Evolutionary conservation across 2,329 filamentous ascomycete genomes (phyloP), one percentile per base, ranked within the genome.

Genomic region (Paecilomyces variotii): DNA sequence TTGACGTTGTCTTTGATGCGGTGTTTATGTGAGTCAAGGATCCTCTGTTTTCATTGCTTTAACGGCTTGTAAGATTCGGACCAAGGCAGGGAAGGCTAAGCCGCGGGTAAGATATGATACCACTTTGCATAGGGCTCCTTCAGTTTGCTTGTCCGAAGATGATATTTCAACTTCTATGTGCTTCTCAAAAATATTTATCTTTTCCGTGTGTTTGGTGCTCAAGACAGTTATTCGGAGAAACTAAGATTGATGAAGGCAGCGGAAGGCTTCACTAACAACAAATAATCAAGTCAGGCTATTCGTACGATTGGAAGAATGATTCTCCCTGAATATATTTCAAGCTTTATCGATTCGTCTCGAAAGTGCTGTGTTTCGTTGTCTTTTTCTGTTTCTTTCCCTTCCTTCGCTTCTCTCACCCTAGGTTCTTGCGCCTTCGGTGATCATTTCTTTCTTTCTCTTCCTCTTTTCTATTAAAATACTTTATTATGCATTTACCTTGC

Each of bases 121-220:
- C 50, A 52, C 24, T 52, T 52, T 52, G 50, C 50, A 52, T 52
- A 52, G 50, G 50, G 50, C 50, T 52, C 50, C 27, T 52, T 52
- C 50, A 26, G 27, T 6, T 26, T 52, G 24, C 24, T 52, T 52
- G 50, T 52, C 50, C 50, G 12, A 45, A 45, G 39, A 45, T 45
- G 39, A 19, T 19, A 45, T 45, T 45, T 45, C 39, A 7, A 45
- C 39, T 19, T 45, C 14, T 45, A 19, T n/a, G 19, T 45, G 39
- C 19, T 45, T 19, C 19, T 24, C 19, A 6, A n/a, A 39, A 39
- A 24, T 45, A 19, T 19, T 19, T 19, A 19, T 19, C 39, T 19
- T 45, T 27, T 25, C 19, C 24, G n/a, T 52, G 24, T 27, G 49
- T 52, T 52, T 52, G 4, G 10, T 52, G 24, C 19, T 9, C 50